Evolutionary conservation across 2,329 filamentous ascomycete species (phyloP).

Genomic region (Phyllosticta citribraziliensis): DNA sequence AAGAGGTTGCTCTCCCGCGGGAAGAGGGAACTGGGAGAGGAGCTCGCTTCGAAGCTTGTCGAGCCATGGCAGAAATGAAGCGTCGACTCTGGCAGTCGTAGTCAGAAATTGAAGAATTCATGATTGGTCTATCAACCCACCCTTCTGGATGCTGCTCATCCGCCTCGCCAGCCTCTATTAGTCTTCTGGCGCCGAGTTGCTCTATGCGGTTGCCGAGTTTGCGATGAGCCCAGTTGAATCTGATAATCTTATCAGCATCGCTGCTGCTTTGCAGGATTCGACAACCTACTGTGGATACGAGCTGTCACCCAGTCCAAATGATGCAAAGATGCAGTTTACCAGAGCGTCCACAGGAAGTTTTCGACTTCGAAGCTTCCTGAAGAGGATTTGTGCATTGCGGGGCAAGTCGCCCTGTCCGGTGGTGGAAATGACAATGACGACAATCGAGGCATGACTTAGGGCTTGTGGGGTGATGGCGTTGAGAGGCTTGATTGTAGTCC

Average conservation of each 20-base stretch:
- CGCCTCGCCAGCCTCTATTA: slow-evolving; percentile 72
- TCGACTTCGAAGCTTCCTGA: slow-evolving; percentile 73
- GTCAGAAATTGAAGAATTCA: slow-evolving; percentile 5
- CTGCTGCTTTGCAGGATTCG: not conserved
- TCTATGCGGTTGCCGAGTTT: slow-evolving; percentile 77
- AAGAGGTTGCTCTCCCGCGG: slow-evolving; percentile 57
- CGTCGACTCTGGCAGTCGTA: slow-evolving; percentile 51
- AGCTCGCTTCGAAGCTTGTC: slow-evolving; percentile 57
- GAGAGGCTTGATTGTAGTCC: slow-evolving; percentile 65
- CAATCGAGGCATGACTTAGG: slow-evolving; percentile 36
- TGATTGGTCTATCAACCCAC: slow-evolving; percentile 38
- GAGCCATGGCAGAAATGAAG: slow-evolving; percentile 70
- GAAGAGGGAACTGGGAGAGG: slow-evolving; percentile 58
- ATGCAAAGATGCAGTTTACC: slow-evolving; percentile 60
- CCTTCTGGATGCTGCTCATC: slow-evolving; percentile 93
- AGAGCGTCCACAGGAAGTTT: slow-evolving; percentile 65
- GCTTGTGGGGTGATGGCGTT: slow-evolving; percentile 61
- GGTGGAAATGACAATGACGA: slow-evolving; percentile 79
- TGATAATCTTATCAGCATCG: slow-evolving; percentile 25
- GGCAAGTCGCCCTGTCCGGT: slow-evolving; percentile 93
- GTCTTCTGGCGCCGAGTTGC: slow-evolving; percentile 70
- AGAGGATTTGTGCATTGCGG: slow-evolving; percentile 70
- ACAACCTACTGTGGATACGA: slow-evolving; percentile 75
- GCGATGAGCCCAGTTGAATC: slow-evolving; percentile 85
- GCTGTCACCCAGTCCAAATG: slow-evolving; percentile 87